Base-by-base conservation (phyloP, 352 stramenopile species). In the Phytophthora europaea region DNA sequence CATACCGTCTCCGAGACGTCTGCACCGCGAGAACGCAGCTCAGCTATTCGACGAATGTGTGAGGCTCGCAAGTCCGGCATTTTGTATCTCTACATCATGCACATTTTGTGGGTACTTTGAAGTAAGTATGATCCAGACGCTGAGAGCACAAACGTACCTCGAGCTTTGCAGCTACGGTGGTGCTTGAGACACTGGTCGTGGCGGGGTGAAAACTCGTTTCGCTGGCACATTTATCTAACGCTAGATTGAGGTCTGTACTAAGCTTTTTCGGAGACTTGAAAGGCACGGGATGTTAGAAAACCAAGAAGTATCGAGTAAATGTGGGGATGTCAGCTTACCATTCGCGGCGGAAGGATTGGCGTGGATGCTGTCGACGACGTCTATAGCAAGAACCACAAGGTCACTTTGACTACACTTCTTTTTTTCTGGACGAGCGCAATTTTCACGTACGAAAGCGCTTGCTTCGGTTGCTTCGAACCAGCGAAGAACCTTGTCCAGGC, bases 11-110 rank as follows among this genome's bases (percentile, higher is more conserved):
- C 72, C 6, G 70, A 55, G 26, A 80, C 69, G 18, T 84, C 82
- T 12, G 58, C 65, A 23, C 80, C 79, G 23, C 79, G 75, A 15
- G 73, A 84, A 18, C 75, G 71, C 15, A 94, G 54, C 55, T 90
- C 84, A n/a, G 85, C 79, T 34, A 94, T 82, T 43, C 87, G 81
- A 13, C 86, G 87, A 53, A 92, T 89, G 50, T 94, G 87, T 9
- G 85, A 93, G 2, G 83, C 82, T 40, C 82, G 71, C 18, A 93
- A 71, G 43, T 94, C 73, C 2, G 83, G 87, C 70, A 85, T 84
- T 66, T 79, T 87, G 64, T 89, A 94, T 73, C 70, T 78, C 77
- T 92, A 34, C 8, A 20, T 12, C 16, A 13, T 50, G 18, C 13
- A n/a, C 10, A 13, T 22, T 23, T 50, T 50, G 18, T 23, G 16